These are phyloP conservation scores for Lentinus tigrinus DNA, from an alignment of 768 basidiomycete species.

Conservation along the genomic window DNA sequence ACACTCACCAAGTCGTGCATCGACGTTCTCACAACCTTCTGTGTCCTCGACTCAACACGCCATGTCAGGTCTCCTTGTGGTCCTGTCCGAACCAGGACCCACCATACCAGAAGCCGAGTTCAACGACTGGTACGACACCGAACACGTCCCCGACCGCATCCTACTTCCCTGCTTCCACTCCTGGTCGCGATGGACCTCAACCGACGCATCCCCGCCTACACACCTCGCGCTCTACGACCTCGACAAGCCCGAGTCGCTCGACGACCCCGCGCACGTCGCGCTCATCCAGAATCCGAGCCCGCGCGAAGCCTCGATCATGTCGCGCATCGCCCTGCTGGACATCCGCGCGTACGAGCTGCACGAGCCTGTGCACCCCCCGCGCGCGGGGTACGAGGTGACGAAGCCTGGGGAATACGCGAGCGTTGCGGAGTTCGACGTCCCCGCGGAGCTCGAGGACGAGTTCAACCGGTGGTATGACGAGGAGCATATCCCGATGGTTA, in stretches of 20 bases:
- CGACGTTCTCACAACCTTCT: no score
- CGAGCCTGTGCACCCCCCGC: slow-evolving; percentile 15
- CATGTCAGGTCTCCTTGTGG: no score
- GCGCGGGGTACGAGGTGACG: slow-evolving; percentile 18
- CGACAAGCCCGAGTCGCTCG: slow-evolving; percentile 27
- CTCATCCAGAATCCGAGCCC: slow-evolving; percentile 30
- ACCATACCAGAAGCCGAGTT: no score
- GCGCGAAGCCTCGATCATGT: slow-evolving; percentile 34
- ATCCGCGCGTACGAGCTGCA: slow-evolving; percentile 28
- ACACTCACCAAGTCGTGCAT: no score
- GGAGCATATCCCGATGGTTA: slow-evolving; percentile 35
- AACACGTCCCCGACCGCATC: slow-evolving; percentile 48
- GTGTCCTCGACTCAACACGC: no score
- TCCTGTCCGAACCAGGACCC: no score
- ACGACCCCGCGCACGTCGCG: slow-evolving; percentile 33
- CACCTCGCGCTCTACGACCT: slow-evolving; percentile 38
- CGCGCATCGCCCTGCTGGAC: slow-evolving; percentile 32
- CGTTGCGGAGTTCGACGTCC: slow-evolving; percentile 22
- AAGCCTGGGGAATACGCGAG: slow-evolving; percentile 22
- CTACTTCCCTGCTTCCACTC: slow-evolving; percentile 34
- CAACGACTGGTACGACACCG: slow-evolving; percentile 55
- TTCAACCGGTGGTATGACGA: slow-evolving; percentile 26
- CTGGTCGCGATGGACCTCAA: slow-evolving; percentile 37
- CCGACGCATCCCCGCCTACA: slow-evolving; percentile 17
- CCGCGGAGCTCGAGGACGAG: slow-evolving; percentile 16